Conservation (phyloP, 1,139 yeast genomes). For the Geotrichum candidum region DNA sequence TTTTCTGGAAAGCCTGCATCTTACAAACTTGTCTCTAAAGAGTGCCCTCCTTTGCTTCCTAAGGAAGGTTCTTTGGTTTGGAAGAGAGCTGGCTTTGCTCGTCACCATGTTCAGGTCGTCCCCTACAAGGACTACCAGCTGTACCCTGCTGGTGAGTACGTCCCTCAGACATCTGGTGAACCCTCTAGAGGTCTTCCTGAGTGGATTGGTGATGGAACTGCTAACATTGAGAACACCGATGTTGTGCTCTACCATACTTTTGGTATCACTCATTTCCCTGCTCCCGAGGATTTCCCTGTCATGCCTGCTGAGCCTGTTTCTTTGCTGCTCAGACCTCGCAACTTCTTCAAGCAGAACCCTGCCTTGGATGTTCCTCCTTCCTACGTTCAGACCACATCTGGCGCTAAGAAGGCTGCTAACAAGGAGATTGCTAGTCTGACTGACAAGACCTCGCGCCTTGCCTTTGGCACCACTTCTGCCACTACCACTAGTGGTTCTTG, state of each 20-base stretch:
- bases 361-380: constrained; percentile 70
- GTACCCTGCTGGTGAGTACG: constrained; percentile 76
- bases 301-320: constrained; percentile 83
- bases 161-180: constrained; percentile 75
- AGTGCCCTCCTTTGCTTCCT: constrained; percentile 67
- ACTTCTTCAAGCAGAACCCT: constrained; percentile 71
- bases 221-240: constrained; percentile 59
- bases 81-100: constrained; percentile 81
- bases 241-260: constrained; percentile 71
- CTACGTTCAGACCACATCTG: constrained; percentile 56
- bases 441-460: constrained; percentile 42
- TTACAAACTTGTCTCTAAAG: constrained; percentile 72
- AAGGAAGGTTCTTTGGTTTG: constrained; percentile 67
- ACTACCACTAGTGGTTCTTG: constrained; percentile 18
- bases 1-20: constrained; percentile 71
- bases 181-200: constrained; percentile 63
- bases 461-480: constrained; percentile 29
- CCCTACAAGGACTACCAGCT: constrained; percentile 58
- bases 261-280: constrained; percentile 80
- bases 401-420: constrained; percentile 40
- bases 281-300: constrained; percentile 85
- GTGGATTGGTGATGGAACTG: constrained; percentile 67
- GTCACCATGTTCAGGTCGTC: constrained; percentile 58
- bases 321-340: constrained; percentile 69
- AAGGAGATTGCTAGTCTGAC: constrained; percentile 46